Conservation (phyloP, 805 yeast species). For the Limtongozyma cylindracea region DNA sequence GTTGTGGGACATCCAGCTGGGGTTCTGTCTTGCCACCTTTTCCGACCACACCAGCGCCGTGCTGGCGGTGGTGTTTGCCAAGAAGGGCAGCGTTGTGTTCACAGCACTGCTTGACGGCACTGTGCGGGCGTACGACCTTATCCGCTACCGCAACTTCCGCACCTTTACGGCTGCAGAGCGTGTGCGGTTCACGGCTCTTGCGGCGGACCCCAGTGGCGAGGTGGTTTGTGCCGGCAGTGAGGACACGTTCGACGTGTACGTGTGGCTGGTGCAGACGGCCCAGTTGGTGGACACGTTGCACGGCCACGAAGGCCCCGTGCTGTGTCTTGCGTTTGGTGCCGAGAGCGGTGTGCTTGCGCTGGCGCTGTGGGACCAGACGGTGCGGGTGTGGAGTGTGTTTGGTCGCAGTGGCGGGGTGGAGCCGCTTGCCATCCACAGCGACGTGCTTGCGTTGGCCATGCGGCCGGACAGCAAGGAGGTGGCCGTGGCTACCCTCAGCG, state of each 20-base stretch:
- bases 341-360: conserved; percentile 63
- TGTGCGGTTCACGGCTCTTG: conserved; percentile 66
- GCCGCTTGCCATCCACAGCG: conserved; percentile 68
- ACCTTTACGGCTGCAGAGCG: conserved; percentile 83
- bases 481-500: conserved; percentile 75
- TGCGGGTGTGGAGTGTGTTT: conserved; percentile 81
- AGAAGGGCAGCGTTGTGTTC: conserved; percentile 74
- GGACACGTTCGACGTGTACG: conserved; percentile 74
- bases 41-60: conserved; percentile 80
- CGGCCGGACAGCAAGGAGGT: conserved; percentile 86
- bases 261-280: conserved; percentile 95
- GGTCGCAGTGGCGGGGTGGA: conserved; percentile 73
- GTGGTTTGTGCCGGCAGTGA: conserved; percentile 86
- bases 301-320: conserved; percentile 93
- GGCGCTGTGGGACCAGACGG: conserved; percentile 92
- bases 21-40: conserved; percentile 81
- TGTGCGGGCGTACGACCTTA: conserved; percentile 88
- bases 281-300: conserved; percentile 68
- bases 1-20: conserved; percentile 86
- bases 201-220: conserved; percentile 95
- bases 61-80: conserved; percentile 70
- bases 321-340: conserved; percentile 62
- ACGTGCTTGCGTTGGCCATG: conserved; percentile 60
- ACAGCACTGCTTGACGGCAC: conserved; percentile 91
- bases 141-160: conserved; percentile 81